Base-by-base conservation (phyloP, 148 eudicot species). In the Polygonum aviculare region DNA sequence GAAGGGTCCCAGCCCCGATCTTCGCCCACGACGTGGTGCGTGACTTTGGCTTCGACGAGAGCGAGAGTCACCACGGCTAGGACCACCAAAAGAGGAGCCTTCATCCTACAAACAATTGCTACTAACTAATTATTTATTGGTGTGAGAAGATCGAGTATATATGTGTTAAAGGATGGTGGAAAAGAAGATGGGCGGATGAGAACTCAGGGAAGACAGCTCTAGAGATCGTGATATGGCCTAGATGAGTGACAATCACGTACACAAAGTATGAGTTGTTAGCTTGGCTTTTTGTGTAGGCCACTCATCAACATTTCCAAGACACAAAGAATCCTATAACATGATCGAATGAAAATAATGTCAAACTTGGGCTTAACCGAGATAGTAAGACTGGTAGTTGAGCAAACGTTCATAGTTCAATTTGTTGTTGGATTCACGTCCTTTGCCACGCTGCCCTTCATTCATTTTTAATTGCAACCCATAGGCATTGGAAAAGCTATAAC, bases 1-100 rank as follows among this genome's bases (percentile, higher is more conserved):
- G 85, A 72, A 15, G 83, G 36, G 15, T 85, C 86, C 93, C 90
- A 89, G 6, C 91, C 90, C 12, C 82, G 84, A 14, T 91, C 91
- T 31, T 81, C 87, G 9, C 89, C 91, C 1, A 86, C 90, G 8
- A 92, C 87, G 73, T 90, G 92, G 74, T 88, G 92, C 44, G 10
- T 62, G 15, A 71, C 82, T 55, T 81, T 86, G 21, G 82, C 93
- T 48, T 80, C 74, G 31, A 19, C 8, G 48, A 75, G 41, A 15
- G 40, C 16, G 26, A 54, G 54, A 57, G 33, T 54, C 59, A 12
- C 63, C 26, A 44, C 6, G 47, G 63, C 39, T 12, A 62, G 0
- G 5, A 62, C 38, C 10, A 12, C 16, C 16, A 31, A 26, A 26
- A 33, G 31, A 62, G 69, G 69, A 22, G 38, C 18, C 69, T 26